phyloP scores from a whole-genome alignment of 2,329 filamentous ascomycete species.

The Colletotrichum simmondsii region DNA sequence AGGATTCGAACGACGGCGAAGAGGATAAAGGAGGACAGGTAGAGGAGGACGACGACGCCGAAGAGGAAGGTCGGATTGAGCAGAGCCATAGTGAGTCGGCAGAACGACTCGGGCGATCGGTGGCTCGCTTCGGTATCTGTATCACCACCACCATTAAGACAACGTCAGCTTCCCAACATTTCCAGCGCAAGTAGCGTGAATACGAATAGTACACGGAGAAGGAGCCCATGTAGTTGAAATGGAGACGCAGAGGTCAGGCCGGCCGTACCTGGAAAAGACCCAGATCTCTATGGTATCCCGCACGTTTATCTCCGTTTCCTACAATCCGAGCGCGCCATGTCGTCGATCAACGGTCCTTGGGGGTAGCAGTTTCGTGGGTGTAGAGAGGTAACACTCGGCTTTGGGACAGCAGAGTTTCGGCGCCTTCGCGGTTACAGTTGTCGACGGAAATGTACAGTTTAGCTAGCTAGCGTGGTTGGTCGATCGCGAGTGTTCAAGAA shows the following conservation, averaged over 20 bases:
- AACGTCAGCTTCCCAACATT: slow-evolving; percentile 15
- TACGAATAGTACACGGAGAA: background rate
- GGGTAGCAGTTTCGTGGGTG: slow-evolving; percentile 1
- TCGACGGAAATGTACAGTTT: background rate
- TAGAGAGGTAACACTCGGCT: slow-evolving; percentile 21
- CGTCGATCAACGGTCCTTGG: slow-evolving; percentile 17
- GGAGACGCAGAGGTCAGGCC: background rate
- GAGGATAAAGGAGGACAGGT: slow-evolving; percentile 90
- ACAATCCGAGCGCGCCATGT: slow-evolving; percentile 35
- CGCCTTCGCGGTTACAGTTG: slow-evolving; percentile 15
- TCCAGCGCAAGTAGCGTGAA: background rate
- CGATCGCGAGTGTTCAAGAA: background rate
- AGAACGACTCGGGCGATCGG: slow-evolving; percentile 12
- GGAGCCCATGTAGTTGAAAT: background rate
- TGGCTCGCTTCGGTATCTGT: slow-evolving; percentile 28
- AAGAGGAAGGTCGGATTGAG: slow-evolving; percentile 84
- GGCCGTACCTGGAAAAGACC: slow-evolving; percentile 30
- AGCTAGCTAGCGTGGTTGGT: background rate
- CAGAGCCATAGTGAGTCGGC: slow-evolving; percentile 65
- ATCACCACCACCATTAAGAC: slow-evolving; percentile 2
- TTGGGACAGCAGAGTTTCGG: slow-evolving; percentile 29
- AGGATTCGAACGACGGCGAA: slow-evolving; percentile 93
- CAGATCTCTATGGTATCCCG: slow-evolving; percentile 30
- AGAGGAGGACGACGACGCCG: slow-evolving; percentile 85
- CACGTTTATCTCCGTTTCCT: slow-evolving; percentile 33